phyloP scores from a whole-genome alignment of 495 filamentous ascomycete species.

The Penicillium odoratum region DNA sequence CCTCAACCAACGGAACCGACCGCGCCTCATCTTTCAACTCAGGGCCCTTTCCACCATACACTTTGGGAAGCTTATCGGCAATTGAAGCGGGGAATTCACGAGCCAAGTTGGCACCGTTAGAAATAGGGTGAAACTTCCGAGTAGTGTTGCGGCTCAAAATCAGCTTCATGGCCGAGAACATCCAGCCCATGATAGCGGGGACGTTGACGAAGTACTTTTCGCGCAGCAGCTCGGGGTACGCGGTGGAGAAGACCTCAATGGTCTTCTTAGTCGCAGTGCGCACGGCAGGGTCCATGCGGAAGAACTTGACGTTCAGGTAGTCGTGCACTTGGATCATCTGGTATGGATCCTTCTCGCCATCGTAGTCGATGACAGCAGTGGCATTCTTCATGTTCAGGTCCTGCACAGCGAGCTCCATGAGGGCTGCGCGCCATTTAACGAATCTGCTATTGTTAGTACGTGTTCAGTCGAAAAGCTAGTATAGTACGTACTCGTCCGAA shows the following conservation, averaged over 20 bases:
- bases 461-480: not conserved
- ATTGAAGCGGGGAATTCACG: constrained; percentile 59
- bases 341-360: constrained; percentile 70
- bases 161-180: constrained; percentile 76
- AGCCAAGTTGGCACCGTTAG: constrained; percentile 68
- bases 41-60: constrained; percentile 70
- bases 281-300: constrained; percentile 68
- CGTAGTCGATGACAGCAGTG: constrained; percentile 70
- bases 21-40: constrained; percentile 32
- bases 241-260: constrained; percentile 71
- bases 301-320: constrained; percentile 79
- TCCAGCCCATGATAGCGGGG: constrained; percentile 82
- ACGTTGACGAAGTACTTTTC: constrained; percentile 95
- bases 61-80: constrained; percentile 58
- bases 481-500: constrained; percentile 64
- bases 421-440: constrained; percentile 78
- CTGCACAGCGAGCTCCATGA: constrained; percentile 79
- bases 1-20: constrained; percentile 30
- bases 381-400: constrained; percentile 66
- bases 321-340: constrained; percentile 89
- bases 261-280: constrained; percentile 73
- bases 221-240: constrained; percentile 84
- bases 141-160: constrained; percentile 75
- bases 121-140: constrained; percentile 82
- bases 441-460: constrained; percentile 53